Base-by-base conservation (phyloP, 163 green algal genomes). In the Picocystis sp. region DNA sequence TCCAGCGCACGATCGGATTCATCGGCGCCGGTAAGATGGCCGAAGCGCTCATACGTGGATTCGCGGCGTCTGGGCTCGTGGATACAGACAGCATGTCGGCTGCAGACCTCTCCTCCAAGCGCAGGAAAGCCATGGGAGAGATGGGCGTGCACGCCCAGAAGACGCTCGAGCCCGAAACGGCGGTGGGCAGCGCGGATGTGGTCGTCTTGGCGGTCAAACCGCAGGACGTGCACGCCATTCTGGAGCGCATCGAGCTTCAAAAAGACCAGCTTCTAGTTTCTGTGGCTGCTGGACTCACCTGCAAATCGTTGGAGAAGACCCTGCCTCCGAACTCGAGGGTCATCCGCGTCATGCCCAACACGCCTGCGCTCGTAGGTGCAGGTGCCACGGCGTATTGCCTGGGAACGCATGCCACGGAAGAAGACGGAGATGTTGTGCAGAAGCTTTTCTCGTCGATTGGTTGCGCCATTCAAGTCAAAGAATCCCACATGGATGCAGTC, bases 11-110 rank as follows among this genome's bases (percentile, higher is more conserved):
- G 11, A 81, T 92, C 44, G 81, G 81, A 1, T 92, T 92, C 64
- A 66, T 92, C 49, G 81, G 81, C 25, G 67, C 74, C 2, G 81
- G 81, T 8, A 45, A 53, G 22, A 72, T 72, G 63, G 63, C 63
- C 13, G 63, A 72, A 17, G 63, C 63, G 11, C 22, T 72, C 8
- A 29, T 29, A 3, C 34, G 38, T 13, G 47, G 47, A 33, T 22
- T 54, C n/a, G 19, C 38, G 3, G 47, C 17, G 47, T 19, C n/a
- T 14, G 47, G 47, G 0, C 29, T 38, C 29, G 29, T 38, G 29
- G 29, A 38, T 8, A 38, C 29, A 38, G 8, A 8, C 29, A 38
- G 29, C 29, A 38, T 38, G 29, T 38, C 29, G 29, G 29, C 29
- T 38, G 29, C 29, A 38, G 29, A 38, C 29, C 29, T 38, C 29